Evolutionary conservation across 306 rosid species (phyloP).

Genomic region (Calophaca sinica): DNA sequence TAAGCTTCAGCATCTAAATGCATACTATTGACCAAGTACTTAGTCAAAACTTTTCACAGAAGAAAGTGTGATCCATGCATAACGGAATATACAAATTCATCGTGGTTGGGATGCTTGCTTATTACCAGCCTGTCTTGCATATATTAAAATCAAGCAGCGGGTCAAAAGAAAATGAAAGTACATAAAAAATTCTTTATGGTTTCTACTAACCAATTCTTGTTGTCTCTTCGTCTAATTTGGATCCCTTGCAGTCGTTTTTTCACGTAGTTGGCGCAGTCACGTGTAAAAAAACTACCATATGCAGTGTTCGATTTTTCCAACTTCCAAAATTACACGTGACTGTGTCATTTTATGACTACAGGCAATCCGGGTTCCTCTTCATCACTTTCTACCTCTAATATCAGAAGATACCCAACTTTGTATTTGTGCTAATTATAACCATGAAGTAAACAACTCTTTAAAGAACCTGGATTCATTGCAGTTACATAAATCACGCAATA

Average conservation of each 20-base stretch:
- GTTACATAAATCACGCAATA: too few relatives aligned
- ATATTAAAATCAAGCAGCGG: conserved; percentile 42
- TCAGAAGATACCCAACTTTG: neutral
- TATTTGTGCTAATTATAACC: neutral
- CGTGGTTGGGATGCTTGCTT: conserved; percentile 50
- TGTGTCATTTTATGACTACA: too few relatives aligned
- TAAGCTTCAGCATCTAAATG: conserved; percentile 23
- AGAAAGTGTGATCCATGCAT: conserved; percentile 55
- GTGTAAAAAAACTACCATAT: too few relatives aligned
- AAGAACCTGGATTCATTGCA: too few relatives aligned
- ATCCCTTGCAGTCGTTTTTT: too few relatives aligned
- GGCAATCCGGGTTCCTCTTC: too few relatives aligned
- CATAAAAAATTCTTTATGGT: neutral
- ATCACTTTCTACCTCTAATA: too few relatives aligned
- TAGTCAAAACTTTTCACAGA: conserved; percentile 49
- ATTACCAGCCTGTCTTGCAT: conserved; percentile 60
- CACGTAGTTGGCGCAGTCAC: too few relatives aligned
- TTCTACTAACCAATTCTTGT: neutral
- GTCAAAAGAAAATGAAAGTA: conserved; percentile 8
- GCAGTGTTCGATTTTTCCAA: too few relatives aligned
- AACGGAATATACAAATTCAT: conserved; percentile 53
- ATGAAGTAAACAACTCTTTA: too few relatives aligned
- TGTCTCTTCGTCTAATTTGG: too few relatives aligned
- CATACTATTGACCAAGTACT: conserved; percentile 45
- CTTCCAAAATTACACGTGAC: too few relatives aligned